Evolutionary conservation across 2,329 filamentous ascomycete species (phyloP), one percentile per base, ranked within the genome.

Genomic region (Tolypocladium endophyticum): DNA sequence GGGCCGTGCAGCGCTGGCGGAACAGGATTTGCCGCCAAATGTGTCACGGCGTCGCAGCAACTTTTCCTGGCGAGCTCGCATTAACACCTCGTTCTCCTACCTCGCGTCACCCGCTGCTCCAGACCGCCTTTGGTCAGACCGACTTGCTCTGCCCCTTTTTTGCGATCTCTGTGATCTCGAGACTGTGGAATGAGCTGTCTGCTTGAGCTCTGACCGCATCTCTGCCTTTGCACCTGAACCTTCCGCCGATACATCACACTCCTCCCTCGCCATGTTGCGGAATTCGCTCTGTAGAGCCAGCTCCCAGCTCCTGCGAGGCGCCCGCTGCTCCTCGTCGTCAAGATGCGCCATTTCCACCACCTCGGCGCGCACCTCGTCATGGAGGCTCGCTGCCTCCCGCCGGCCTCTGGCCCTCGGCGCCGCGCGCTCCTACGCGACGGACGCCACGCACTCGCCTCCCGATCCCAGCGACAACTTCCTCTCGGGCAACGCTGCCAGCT

Each of bases 381-480:
- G 75, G 69, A 76, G 72, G 69, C 71, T 80, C 67, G 68, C 76
- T 54, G 71, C 79, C 61, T 67, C 73, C 64, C 80, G 81, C 60
- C 78, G 80, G 57, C 68, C 81, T 58, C 70, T 81, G 69, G 77
- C 80, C 66, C 64, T 82, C 62, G 72, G 77, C 62, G 71, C 76
- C 61, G 80, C 81, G 62, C 80, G 77, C 67, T 74, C 77, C 68
- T 80, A 82, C 76, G 79, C 81, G 63, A 82, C 82, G 61, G 72
- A 69, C 66, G 78, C 82, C 59, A 78, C 78, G 60, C 76, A 80
- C 59, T 78, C 77, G 60, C 73, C 83, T 25, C 84, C 85, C 64
- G 91, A 96, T 73, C 85, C 92, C 65, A 96, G 89, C 76, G 94
- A 99, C 77, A 96, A 87, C 78, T 99, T 99, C 82, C 84, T 99